Percentiles rank a stretch among this genome's conserved stretches.
phyloP scores from a whole-genome alignment of 768 basidiomycete species.

The Cystobasidium tubakii region DNA sequence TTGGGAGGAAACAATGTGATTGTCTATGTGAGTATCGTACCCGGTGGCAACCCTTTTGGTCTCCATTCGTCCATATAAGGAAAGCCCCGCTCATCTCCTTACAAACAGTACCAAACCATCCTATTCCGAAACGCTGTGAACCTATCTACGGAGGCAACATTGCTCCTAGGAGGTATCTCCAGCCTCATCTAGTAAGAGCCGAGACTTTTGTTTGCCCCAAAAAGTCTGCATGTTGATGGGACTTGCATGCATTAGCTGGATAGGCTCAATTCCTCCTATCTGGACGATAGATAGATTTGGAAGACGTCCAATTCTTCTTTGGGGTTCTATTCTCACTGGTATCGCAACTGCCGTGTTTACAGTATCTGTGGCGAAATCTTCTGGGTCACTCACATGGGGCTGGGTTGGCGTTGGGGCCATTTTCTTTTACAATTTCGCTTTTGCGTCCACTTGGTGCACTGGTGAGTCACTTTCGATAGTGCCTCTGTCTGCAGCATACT shows the following conservation, averaged over 20 bases:
- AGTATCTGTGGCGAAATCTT: conserved; percentile 16
- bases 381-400: conserved; percentile 1
- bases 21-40: not conserved
- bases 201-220: not conserved
- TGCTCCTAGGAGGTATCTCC: not conserved
- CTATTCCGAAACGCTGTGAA: conserved; percentile 14
- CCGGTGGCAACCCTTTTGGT: not conserved
- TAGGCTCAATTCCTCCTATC: conserved; percentile 4
- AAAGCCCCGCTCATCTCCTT: too few species aligned
- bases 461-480: not conserved
- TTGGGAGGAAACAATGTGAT: conserved; percentile 26
- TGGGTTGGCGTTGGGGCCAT: conserved; percentile 15
- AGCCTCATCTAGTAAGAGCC: conserved; percentile 20
- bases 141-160: conserved; percentile 1
- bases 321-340: conserved; percentile 16
- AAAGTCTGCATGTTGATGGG: not conserved
- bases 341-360: conserved; percentile 3
- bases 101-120: conserved; percentile 16
- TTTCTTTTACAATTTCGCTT: conserved; percentile 22
- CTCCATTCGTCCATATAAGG: too few species aligned
- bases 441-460: conserved; percentile 14
- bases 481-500: not conserved
- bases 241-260: too few species aligned
- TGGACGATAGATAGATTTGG: conserved; percentile 17
- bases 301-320: conserved; percentile 11